Conservation (phyloP, 1,284 basidiomycete species). For the Apiotrichum akiyoshidainum region DNA sequence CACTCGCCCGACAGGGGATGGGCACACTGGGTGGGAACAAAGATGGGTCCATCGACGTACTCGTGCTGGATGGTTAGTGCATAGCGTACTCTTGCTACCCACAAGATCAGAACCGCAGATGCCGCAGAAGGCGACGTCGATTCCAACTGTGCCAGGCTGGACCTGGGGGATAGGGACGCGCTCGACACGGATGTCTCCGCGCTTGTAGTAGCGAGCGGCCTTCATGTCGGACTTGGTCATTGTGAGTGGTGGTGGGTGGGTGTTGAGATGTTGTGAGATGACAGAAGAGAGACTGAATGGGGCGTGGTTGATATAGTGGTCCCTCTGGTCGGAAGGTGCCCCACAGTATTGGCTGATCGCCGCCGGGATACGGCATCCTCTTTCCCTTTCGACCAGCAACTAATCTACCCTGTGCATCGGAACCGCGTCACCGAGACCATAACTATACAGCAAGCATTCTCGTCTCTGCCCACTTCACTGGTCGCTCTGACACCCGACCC, state of each 20-base stretch:
- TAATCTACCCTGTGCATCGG: too few species aligned
- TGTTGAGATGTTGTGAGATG: not conserved
- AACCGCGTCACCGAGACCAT: too few species aligned
- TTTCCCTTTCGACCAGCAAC: too few species aligned
- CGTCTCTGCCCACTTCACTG: too few species aligned
- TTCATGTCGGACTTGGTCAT: conserved; percentile 16
- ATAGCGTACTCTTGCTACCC: too few species aligned
- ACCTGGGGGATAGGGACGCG: conserved; percentile 11
- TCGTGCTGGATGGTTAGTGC: not conserved
- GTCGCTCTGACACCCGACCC: too few species aligned
- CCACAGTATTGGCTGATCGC: too few species aligned
- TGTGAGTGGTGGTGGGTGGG: not conserved
- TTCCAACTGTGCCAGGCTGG: conserved; percentile 15
- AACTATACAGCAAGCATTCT: too few species aligned
- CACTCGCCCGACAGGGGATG: conserved; percentile 13
- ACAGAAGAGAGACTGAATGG: too few species aligned
- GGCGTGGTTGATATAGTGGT: too few species aligned
- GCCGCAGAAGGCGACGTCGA: conserved; percentile 21
- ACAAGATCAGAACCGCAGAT: conserved; percentile 7
- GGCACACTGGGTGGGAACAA: conserved; percentile 8
- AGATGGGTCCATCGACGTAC: conserved; percentile 19
- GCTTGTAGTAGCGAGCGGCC: conserved; percentile 20
- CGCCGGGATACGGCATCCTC: too few species aligned
- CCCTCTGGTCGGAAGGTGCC: too few species aligned
- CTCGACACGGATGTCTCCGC: conserved; percentile 19